Base-by-base conservation (phyloP, 164 flowering plant genomes). In the Vitis labrusca region DNA sequence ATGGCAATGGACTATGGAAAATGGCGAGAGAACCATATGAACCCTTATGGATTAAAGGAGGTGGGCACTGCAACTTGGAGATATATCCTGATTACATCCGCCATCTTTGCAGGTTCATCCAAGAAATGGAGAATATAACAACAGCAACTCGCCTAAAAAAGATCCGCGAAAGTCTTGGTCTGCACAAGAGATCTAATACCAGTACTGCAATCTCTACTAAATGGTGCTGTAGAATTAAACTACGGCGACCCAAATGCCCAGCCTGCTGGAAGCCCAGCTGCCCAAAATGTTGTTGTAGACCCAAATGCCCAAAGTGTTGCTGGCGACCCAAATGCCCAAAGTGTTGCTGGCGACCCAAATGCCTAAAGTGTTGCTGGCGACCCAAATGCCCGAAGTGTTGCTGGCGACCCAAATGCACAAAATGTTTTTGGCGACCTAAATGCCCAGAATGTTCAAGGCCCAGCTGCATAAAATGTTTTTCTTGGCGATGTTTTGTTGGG, bases 51-150 rank as follows among this genome's bases (percentile, higher is more conserved):
- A 91, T 92, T 15, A 92, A 92, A 79, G 97, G 98, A 54, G 97
- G 98, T 12, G 97, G 97, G 5, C 98, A 94, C 77, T 92, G 97
- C 87, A 91, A 94, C 83, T 73, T 94, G 80, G 98, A 94, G 84
- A 85, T 94, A 14, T 94, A 89, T 71, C 98, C 98, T 5, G 98
- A 94, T 66, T 94, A 89, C 84, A 85, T 92, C 50, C 90, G 92
- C 72, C 98, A 94, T 70, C 87, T 94, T 10, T 82, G 80, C 81
- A 78, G 74, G 65, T 94, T 88, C 64, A 65, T 94, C 69, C 84
- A 76, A 17, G 94, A 94, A 68, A 91, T 94, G 98, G 98, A 94
- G 82, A 87, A 78, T 61, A 78, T 80, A 15, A 92, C 86, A 48
- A 89, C 97, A 5, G 66, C 74, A 59, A 75, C 64, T 50, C 90